Evolutionary conservation across 768 basidiomycete species (phyloP), one percentile per base, ranked within the genome.

Genomic region (Rhizopogon rudus): DNA sequence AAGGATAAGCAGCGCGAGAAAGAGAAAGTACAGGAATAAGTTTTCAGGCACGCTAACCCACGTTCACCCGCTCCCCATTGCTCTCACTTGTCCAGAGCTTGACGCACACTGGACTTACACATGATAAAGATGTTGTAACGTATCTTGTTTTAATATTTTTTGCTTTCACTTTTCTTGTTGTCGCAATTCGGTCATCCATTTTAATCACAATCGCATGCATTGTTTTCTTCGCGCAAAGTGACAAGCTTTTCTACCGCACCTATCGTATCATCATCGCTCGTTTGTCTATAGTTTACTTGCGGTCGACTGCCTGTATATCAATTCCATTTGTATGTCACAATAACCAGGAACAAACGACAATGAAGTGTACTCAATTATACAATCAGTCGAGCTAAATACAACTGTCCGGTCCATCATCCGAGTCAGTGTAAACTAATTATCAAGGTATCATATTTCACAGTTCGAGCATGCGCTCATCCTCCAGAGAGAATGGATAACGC

Each of bases 1-100:
- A 67, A 79, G 65, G 80, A 84, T 52, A 82, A 71, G 66, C 66
- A 73, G 35, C 77, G 75, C 64, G 72, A 75, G 22, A 76, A 72
- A 60, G 75, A 76, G 22, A 72, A 68, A 57, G 74, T 73, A 35
- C 51, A 55, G 46, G 43, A 61, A 37, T 49, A 58, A 65, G 57
- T 48, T 61, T 53, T 39, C 31, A 40, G 35, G 44, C 44, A 31
- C 22, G 7, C 35, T 33, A 2, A 45, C n/a, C 40, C 31, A 20
- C 17, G 14, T 48, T 29, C 51, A 35, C 41, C 40, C 14, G 10
- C 43, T 29, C 28, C 41, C 46, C 9, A 22, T 16, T 35, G 6
- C 28, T 16, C n/a, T 25, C 14, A 9, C 41, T 39, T 4, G 31
- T 20, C 42, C 22, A 35, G 54, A 37, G 37, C 31, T 48, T 37